Conservation (phyloP, 1,139 yeast species). For the Saccharomyces hybrid region DNA sequence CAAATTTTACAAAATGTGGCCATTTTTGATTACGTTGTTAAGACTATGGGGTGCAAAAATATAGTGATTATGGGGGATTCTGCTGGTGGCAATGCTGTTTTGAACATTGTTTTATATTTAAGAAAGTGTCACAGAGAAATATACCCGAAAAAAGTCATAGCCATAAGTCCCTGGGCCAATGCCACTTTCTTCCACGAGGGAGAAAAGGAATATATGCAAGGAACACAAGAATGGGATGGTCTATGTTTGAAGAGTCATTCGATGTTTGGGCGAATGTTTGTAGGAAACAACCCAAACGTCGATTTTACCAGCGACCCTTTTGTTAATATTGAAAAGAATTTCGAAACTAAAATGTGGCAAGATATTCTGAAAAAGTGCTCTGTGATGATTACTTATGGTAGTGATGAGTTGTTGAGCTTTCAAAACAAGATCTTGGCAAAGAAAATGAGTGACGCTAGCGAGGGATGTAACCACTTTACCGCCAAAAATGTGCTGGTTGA, state of each 20-base stretch:
- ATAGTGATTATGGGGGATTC: constrained; percentile 23
- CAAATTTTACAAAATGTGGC: constrained; percentile 15
- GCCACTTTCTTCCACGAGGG: constrained; percentile 11
- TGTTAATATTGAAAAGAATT: constrained; percentile 18
- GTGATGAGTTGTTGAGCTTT: constrained; percentile 17
- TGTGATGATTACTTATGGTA: constrained; percentile 18
- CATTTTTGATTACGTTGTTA: constrained; percentile 10
- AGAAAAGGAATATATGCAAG: constrained; percentile 1
- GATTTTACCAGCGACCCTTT: constrained; percentile 10
- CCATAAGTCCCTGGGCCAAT: constrained; percentile 27
- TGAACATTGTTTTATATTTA: constrained; percentile 14
- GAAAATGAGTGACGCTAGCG: constrained; percentile 7
- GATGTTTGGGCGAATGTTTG: constrained; percentile 11
- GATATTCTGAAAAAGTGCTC: constrained; percentile 10
- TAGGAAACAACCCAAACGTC: not conserved
- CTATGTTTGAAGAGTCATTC: constrained; percentile 13
- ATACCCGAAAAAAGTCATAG: constrained; percentile 18
- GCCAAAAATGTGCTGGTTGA: constrained; percentile 9
- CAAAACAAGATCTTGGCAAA: constrained; percentile 15
- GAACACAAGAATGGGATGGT: constrained; percentile 10
- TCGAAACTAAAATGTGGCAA: constrained; percentile 15
- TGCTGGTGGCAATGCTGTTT: constrained; percentile 23
- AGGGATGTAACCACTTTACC: not conserved
- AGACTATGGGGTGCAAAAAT: constrained; percentile 9
- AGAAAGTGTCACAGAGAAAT: constrained; percentile 4